Conservation (phyloP, 352 stramenopile genomes). For the Saprolegnia diclina region DNA sequence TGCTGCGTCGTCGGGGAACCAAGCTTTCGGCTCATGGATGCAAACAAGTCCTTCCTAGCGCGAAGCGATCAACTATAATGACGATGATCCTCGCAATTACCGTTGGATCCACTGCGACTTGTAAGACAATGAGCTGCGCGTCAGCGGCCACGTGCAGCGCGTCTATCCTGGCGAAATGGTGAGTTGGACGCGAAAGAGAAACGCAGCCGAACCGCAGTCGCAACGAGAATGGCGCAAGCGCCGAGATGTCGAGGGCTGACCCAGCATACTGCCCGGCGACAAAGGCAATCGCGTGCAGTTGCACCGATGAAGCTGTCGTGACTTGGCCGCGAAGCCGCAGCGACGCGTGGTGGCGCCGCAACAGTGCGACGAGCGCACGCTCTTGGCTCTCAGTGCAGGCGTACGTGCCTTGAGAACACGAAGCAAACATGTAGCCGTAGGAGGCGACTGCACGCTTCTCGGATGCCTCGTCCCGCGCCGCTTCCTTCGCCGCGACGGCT, state of each 20-base stretch:
- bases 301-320: background rate
- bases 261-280: background rate
- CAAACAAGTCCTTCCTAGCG: background rate
- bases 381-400: background rate
- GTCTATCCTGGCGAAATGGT: background rate
- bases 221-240: background rate
- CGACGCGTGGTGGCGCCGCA: conserved; percentile 5
- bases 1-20: background rate
- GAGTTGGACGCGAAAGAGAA: background rate
- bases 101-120: no score
- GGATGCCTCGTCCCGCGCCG: background rate
- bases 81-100: background rate
- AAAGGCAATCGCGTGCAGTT: conserved; percentile 11
- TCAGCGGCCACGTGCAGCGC: background rate
- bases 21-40: background rate
- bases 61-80: background rate
- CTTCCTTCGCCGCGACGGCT: background rate
- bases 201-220: background rate
- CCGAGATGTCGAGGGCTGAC: background rate
- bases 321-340: conserved; percentile 3
- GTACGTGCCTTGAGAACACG: background rate
- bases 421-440: background rate
- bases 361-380: background rate
- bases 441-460: background rate
- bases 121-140: no score